Evolutionary conservation across 257 asterid species (phyloP).

Genomic region (Solanum clarkiae): DNA sequence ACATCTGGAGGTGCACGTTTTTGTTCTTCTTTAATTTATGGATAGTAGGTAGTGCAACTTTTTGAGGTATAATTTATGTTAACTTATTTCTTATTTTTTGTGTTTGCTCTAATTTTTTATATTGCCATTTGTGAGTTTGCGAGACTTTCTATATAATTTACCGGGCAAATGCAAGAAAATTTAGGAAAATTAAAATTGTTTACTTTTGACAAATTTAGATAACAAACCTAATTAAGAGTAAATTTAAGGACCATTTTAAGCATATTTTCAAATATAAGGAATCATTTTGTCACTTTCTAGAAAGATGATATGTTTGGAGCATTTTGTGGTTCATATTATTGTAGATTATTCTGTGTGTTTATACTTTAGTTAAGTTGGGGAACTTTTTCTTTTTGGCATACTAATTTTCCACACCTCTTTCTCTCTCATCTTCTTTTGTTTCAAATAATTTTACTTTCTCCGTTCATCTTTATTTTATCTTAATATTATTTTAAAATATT

Average conservation of each 20-base stretch:
- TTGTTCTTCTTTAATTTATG: no score
- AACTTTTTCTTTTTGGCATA: neutral
- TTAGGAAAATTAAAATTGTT: neutral
- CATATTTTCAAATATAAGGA: neutral
- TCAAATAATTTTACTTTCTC: neutral
- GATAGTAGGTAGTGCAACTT: neutral
- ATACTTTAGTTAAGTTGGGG: neutral
- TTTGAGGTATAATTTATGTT: neutral
- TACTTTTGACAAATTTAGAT: neutral
- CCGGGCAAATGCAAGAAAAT: neutral
- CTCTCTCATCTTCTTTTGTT: neutral
- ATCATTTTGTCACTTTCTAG: neutral
- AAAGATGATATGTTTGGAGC: neutral
- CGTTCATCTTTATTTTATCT: no score
- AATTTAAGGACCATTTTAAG: neutral
- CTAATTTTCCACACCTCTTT: neutral
- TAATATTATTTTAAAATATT: no score
- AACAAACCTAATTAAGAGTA: neutral
- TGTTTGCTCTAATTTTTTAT: neutral
- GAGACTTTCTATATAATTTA: neutral
- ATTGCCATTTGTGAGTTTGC: neutral
- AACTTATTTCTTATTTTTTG: neutral
- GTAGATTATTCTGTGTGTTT: neutral
- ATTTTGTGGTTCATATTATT: neutral
- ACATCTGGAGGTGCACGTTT: neutral